A percentile compares a stretch with the other conserved stretches of the same genome.
Conservation (phyloP, 345 rosid species). For the Abelmoschus esculentus region DNA sequence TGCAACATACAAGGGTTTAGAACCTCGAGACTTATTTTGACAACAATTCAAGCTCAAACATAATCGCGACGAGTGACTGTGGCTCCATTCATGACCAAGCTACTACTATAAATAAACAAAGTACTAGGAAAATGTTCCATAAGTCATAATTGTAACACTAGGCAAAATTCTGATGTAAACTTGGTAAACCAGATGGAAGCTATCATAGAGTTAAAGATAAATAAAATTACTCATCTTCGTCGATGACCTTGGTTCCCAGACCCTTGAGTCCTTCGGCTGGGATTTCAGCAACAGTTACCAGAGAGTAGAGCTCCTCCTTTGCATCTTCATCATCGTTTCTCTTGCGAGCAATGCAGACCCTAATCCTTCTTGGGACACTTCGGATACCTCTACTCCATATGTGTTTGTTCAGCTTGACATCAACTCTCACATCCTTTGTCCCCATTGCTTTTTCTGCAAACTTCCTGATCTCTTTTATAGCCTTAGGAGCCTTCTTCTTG, state of each 20-base stretch:
- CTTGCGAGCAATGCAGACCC: constrained; percentile 53
- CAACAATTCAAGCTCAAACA: too few relatives aligned
- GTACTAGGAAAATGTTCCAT: neutral
- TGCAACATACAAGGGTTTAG: too few relatives aligned
- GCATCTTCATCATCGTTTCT: constrained; percentile 68
- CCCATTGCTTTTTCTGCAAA: constrained; percentile 55
- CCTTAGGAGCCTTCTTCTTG: constrained; percentile 68
- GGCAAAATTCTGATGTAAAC: neutral
- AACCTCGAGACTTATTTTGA: too few relatives aligned
- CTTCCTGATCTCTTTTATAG: constrained; percentile 61
- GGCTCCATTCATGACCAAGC: neutral
- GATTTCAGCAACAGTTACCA: constrained; percentile 52
- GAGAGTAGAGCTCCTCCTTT: constrained; percentile 58
- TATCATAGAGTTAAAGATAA: neutral
- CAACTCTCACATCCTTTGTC: constrained; percentile 37
- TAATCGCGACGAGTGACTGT: too few relatives aligned
- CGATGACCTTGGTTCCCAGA: constrained; percentile 52
- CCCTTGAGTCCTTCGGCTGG: constrained; percentile 48
- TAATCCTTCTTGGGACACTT: constrained; percentile 52
- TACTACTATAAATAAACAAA: neutral
- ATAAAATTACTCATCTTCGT: constrained; percentile 34
- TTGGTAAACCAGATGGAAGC: neutral
- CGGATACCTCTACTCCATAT: constrained; percentile 67
- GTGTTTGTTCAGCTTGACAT: constrained; percentile 56
- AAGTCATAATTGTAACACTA: neutral